Evolutionary conservation across 2,329 filamentous ascomycete species (phyloP).

Genomic region (Aspergillus sp.): DNA sequence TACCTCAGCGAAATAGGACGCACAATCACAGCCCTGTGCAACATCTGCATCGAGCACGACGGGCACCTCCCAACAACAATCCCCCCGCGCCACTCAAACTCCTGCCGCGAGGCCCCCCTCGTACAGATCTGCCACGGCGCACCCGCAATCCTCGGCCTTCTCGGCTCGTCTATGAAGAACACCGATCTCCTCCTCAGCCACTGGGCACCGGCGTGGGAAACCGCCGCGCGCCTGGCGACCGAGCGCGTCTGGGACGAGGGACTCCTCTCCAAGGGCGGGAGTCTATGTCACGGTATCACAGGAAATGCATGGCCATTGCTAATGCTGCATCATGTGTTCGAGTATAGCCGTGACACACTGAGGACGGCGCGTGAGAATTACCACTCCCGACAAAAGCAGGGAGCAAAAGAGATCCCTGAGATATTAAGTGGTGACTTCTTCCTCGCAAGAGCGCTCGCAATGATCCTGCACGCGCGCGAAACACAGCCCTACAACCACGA

Average conservation of each 20-base stretch:
- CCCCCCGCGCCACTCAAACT: constrained; percentile 23
- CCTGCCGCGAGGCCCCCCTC: constrained; percentile 26
- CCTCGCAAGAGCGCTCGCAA: constrained; percentile 37
- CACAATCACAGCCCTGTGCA: constrained; percentile 39
- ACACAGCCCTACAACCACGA: constrained; percentile 34
- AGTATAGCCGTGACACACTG: constrained; percentile 28
- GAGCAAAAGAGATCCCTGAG: constrained; percentile 2
- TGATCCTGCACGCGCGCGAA: constrained; percentile 39
- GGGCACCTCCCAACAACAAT: constrained; percentile 42
- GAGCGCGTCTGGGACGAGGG: constrained; percentile 44
- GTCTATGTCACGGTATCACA: constrained; percentile 42
- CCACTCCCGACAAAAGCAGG: background rate
- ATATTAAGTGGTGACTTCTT: constrained; percentile 36
- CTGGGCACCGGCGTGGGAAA: constrained; percentile 42
- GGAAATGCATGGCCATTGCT: constrained; percentile 44
- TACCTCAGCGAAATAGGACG: constrained; percentile 34
- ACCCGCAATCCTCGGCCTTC: constrained; percentile 38
- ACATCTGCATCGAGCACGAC: constrained; percentile 31
- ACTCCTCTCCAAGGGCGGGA: constrained; percentile 41
- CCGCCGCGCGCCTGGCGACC: constrained; percentile 32
- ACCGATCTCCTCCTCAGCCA: constrained; percentile 22
- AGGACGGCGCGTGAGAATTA: constrained; percentile 24
- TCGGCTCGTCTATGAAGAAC: constrained; percentile 34
- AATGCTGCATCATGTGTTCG: constrained; percentile 36
- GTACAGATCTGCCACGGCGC: constrained; percentile 45